Evolutionary conservation across 768 basidiomycete species (phyloP), one percentile per base, ranked within the genome.

Genomic region (Jaapia argillacea): DNA sequence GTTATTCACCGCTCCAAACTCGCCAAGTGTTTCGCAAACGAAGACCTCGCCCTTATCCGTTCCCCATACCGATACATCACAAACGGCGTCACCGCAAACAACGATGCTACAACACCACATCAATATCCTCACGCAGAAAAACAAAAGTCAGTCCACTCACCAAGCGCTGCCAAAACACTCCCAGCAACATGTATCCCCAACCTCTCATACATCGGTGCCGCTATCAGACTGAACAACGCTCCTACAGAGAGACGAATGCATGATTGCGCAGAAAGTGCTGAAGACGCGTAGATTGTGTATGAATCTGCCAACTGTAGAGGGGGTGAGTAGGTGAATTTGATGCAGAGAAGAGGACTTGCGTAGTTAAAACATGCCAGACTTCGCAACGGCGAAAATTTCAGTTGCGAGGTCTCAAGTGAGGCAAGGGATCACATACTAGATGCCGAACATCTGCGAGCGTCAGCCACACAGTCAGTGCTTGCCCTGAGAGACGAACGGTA

Each of bases 391-490:
- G 45, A 72, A 63, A 20, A 73, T 45, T 66, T 68, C 43, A 20
- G 10, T 20, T 6, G 37, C 10, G 5, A 12, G 1, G 20, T 31
- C 35, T 6, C 14, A 0, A 16, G 44, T 22, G 13, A 6, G 16
- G 42, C 12, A 7, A 4, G 6, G 5, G 23, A 83, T 69, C 18
- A 66, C 66, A 18, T 72, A 67, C 0, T 61, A 74, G 28, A 81
- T 74, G 83, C 85, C 86, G 43, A 68, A 71, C 3, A 85, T 64
- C 10, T 49, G 51, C 0, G 69, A 44, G 47, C 65, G 73, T 10
- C 76, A 72, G 3, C 78, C 76, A 76, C 81, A 85, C 0, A 79
- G 82, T 50, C 79, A 88, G n/a, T n/a, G n/a, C n/a, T n/a, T n/a
- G n/a, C n/a, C n/a, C n/a, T n/a, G n/a, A n/a, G n/a, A n/a, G n/a